Conservation (phyloP, 2,329 filamentous ascomycete genomes). For the Fusarium humuli region DNA sequence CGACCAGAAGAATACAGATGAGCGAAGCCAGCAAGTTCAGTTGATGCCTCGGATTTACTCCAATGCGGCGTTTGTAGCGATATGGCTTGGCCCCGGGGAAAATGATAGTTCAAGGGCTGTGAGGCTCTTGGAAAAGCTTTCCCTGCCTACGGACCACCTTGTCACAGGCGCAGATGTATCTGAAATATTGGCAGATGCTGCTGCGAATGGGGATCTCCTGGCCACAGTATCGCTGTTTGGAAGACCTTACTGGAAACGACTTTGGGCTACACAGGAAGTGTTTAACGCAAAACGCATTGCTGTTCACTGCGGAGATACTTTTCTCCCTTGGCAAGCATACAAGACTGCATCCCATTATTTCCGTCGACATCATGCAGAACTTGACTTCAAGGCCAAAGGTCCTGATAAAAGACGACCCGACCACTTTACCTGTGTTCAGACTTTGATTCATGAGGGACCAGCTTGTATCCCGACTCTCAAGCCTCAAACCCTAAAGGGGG, state of each 20-base stretch:
- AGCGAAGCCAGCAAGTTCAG: constrained; percentile 21
- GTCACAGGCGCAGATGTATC: background rate
- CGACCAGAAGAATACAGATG: background rate
- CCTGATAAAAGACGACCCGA: background rate
- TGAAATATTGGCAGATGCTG: background rate
- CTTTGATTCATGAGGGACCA: constrained; percentile 16
- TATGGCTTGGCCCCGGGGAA: constrained; percentile 29
- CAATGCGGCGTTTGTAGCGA: constrained; percentile 10
- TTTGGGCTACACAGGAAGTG: constrained; percentile 28
- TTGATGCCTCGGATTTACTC: constrained; percentile 25
- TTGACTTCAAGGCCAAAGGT: constrained; percentile 6
- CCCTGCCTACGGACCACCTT: background rate
- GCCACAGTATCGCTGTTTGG: constrained; percentile 26
- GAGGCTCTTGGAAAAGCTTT: background rate
- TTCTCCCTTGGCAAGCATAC: constrained; percentile 17
- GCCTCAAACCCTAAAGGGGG: background rate
- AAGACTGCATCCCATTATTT: background rate
- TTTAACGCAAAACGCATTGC: constrained; percentile 17
- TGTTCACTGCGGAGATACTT: constrained; percentile 18
- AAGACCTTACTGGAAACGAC: constrained; percentile 26
- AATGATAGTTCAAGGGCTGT: constrained; percentile 14
- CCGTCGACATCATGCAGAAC: background rate
- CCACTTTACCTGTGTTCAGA: constrained; percentile 20
- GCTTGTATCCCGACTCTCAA: constrained; percentile 8
- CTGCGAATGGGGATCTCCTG: constrained; percentile 9